Conservation (phyloP, 805 yeast species). For the Ogataea parapolymorpha region DNA sequence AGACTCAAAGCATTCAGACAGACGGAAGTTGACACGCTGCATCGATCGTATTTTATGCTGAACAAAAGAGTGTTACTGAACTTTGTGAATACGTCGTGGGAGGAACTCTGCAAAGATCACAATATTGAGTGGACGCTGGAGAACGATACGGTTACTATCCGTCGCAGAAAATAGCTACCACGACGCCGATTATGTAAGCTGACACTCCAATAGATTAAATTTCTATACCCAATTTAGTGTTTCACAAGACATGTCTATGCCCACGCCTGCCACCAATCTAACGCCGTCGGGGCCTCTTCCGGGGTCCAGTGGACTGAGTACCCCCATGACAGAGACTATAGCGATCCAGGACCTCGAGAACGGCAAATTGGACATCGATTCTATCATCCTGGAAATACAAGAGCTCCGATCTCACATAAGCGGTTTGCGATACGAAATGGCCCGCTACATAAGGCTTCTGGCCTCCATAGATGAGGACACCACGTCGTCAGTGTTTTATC, state of each 20-base stretch:
- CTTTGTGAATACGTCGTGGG: conserved; percentile 31
- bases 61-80: conserved; percentile 27
- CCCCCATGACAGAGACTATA: conserved; percentile 22
- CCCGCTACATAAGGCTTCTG: conserved; percentile 33
- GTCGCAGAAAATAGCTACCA: conserved; percentile 1
- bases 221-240: too few relatives aligned
- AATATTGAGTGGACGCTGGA: conserved; percentile 34
- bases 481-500: conserved; percentile 39
- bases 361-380: conserved; percentile 35
- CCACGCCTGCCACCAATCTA: conserved; percentile 19
- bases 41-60: conserved; percentile 39
- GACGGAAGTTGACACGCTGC: conserved; percentile 34
- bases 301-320: conserved; percentile 2
- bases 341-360: conserved; percentile 40
- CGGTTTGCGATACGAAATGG: conserved; percentile 39
- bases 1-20: conserved; percentile 36
- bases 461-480: conserved; percentile 44
- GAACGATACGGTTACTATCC: conserved; percentile 28
- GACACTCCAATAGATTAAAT: too few relatives aligned
- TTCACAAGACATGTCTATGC: conserved; percentile 13
- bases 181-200: too few relatives aligned
- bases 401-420: conserved; percentile 31
- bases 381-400: conserved; percentile 36
- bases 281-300: conserved; percentile 14
- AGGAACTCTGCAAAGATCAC: conserved; percentile 24